phyloP scores from a whole-genome alignment of 257 asterid species.

The Leptodermis oblonga region DNA sequence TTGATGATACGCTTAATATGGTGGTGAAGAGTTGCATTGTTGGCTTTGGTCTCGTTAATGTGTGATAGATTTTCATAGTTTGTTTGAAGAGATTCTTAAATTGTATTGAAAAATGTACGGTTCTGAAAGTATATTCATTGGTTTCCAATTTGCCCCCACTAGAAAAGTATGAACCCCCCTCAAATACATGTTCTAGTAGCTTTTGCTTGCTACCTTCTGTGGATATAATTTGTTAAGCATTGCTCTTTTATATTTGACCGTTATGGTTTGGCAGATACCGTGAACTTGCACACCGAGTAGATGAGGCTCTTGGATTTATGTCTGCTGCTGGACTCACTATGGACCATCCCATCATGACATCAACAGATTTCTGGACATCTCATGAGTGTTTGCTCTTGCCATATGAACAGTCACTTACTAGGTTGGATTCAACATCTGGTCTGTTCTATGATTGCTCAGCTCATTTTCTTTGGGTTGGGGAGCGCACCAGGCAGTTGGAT shows the following conservation, averaged over 20 bases:
- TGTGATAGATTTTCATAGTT: not conserved
- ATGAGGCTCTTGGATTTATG: conserved; percentile 85
- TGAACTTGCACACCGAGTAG: conserved; percentile 69
- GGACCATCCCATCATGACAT: conserved; percentile 68
- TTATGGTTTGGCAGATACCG: conserved; percentile 49
- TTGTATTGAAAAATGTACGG: not conserved
- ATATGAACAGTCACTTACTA: conserved; percentile 71
- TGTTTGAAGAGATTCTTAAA: not conserved
- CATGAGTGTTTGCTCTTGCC: conserved; percentile 84
- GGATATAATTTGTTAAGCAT: not conserved
- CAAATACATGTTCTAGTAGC: not conserved
- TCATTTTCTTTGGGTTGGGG: conserved; percentile 77
- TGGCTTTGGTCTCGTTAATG: not conserved
- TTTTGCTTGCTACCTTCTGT: not conserved
- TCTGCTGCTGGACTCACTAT: conserved; percentile 70
- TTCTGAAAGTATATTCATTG: not conserved
- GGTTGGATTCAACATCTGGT: conserved; percentile 75
- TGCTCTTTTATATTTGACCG: not conserved
- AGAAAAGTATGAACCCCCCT: not conserved
- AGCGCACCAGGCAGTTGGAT: conserved; percentile 73
- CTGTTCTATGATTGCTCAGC: conserved; percentile 76
- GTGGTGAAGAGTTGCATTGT: not conserved
- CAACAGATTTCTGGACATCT: conserved; percentile 79
- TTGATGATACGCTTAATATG: not conserved
- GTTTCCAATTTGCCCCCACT: not conserved